Base-by-base conservation (phyloP, 176 grass and related monocot genomes). In the Rhynchospora pubera region DNA sequence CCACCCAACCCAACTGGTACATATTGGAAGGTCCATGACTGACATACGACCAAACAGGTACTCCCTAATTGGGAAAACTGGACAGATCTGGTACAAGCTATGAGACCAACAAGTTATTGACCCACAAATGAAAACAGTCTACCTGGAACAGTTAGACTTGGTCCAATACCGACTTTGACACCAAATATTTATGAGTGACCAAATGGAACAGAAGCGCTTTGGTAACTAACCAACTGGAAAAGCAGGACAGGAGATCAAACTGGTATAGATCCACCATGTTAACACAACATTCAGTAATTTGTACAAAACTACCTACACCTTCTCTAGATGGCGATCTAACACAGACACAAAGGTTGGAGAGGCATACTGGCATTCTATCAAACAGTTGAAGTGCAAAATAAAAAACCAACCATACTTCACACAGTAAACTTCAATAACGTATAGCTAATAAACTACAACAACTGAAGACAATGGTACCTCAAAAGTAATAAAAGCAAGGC, bases 401-500 rank as follows among this genome's bases (percentile, higher is more conserved):
- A 39, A 42, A 39, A 66, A 39, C 39, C 5, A 66, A 67, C 28
- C 63, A 5, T 26, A 65, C 3, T 65, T 64, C 22, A 39, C 9
- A 7, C 15, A 67, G 23, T 5, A 3, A 6, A 67, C 1, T 42
- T 42, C 32, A 24, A 5, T 55, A 30, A 28, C 56, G 9, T 1
- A 56, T 56, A 77, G 18, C 24, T 24, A 55, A 59, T 0, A 5
- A 14, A 28, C 1, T 30, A 15, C 3, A 9, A 57, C 22, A 26
- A 70, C 0, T 21, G 24, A 7, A 87, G 18, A 7, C 15, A 23
- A 39, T 62, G n/a, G 10, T 53, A 94, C 92, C 92, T 95, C 64
- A 68, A 99, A 95, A 23, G 87, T 91, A 65, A 99, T 62, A 77
- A 99, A 99, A 68, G 87, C 89, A 44, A 95, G 92, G 53, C 96